These are phyloP conservation scores for Galerina marginata DNA, from an alignment of 768 basidiomycete genomes.

Conservation along the genomic window DNA sequence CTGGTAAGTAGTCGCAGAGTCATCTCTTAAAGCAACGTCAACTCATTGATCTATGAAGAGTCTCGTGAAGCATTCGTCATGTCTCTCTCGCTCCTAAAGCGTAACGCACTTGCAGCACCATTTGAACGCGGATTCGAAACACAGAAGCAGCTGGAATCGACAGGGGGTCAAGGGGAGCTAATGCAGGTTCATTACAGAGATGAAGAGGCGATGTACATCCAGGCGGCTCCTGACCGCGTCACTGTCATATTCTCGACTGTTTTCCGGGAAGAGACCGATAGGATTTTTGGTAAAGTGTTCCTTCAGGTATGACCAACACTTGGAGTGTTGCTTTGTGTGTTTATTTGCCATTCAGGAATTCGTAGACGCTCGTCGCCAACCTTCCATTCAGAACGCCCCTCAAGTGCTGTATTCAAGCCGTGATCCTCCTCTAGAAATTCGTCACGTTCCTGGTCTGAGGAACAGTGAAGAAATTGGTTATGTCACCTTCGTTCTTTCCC, in stretches of 20 bases:
- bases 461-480: constrained; percentile 91
- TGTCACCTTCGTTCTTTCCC: constrained; percentile 97
- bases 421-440: constrained; percentile 96
- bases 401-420: constrained; percentile 95
- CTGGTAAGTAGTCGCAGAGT: constrained; percentile 55
- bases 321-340: neutral
- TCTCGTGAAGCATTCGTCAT: constrained; percentile 79
- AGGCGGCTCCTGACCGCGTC: constrained; percentile 92
- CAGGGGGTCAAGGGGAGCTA: constrained; percentile 75
- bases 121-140: constrained; percentile 88
- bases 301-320: constrained; percentile 69
- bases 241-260: constrained; percentile 98
- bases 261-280: constrained; percentile 96
- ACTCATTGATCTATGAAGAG: constrained; percentile 51
- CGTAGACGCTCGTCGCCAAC: constrained; percentile 94
- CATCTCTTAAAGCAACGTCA: neutral
- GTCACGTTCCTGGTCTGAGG: constrained; percentile 81
- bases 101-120: constrained; percentile 93
- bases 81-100: constrained; percentile 85
- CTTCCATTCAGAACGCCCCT: constrained; percentile 94
- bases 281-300: constrained; percentile 98
- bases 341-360: constrained; percentile 73
- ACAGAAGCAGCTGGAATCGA: constrained; percentile 84
- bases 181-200: constrained; percentile 96
- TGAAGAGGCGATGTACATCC: constrained; percentile 96